Percentiles rank a stretch among this genome's conserved stretches.
These are phyloP conservation scores for Suhomyces bokatorum DNA, from an alignment of 1,139 yeast species.

Conservation along the genomic window DNA sequence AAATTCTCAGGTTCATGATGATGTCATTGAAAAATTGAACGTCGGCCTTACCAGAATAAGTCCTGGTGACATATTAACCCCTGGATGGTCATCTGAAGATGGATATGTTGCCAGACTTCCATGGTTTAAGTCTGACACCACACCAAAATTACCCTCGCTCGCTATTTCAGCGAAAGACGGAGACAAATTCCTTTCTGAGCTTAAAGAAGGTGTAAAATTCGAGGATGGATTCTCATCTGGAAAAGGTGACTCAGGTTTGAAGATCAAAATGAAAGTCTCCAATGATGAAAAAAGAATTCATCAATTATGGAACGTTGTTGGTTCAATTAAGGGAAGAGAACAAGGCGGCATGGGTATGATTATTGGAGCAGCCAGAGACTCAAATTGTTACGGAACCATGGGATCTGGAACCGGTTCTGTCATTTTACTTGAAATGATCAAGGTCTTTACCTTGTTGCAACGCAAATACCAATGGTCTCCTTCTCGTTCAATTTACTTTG, in stretches of 20 bases:
- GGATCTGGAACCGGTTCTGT: conserved; percentile 78
- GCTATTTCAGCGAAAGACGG: conserved; percentile 80
- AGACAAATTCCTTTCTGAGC: conserved; percentile 42
- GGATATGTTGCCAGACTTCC: conserved; percentile 37
- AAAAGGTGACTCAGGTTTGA: conserved; percentile 12
- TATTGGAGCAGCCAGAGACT: conserved; percentile 83
- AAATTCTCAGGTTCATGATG: conserved; percentile 42
- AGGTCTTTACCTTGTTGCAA: conserved; percentile 67
- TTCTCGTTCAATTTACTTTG: conserved; percentile 75
- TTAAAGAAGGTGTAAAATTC: conserved; percentile 50
- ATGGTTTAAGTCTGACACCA: conserved; percentile 50
- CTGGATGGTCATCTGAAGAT: conserved; percentile 69
- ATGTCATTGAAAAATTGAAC: conserved; percentile 59
- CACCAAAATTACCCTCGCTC: conserved; percentile 73
- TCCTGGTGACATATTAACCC: conserved; percentile 79
- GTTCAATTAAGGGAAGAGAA: conserved; percentile 77
- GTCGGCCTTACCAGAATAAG: conserved; percentile 65
- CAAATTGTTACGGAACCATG: conserved; percentile 73
- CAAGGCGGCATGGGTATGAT: conserved; percentile 73
- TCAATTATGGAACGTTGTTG: conserved; percentile 76
- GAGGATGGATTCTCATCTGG: conserved; percentile 35
- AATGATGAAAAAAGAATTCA: conserved; percentile 62
- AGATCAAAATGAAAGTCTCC: conserved; percentile 40
- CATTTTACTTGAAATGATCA: conserved; percentile 67
- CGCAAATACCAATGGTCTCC: conserved; percentile 79